Percentiles rank a stretch among this genome's conserved stretches.
Evolutionary conservation across 306 rosid species (phyloP).

Genomic region (Quercus glauca): DNA sequence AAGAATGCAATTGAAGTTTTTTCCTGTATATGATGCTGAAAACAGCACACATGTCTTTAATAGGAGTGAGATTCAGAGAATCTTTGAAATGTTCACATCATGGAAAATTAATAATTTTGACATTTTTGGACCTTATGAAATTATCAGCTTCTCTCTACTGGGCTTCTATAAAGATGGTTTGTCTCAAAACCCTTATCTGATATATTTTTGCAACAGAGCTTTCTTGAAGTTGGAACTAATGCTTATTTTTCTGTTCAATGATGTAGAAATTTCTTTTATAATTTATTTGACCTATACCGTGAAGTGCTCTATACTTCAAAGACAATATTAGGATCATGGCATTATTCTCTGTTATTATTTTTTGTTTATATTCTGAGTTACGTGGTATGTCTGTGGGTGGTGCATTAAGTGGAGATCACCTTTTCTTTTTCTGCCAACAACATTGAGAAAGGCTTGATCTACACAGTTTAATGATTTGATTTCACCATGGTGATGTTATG

Average conservation of each 20-base stretch:
- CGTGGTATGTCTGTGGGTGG: too few species aligned
- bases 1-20: constrained; percentile 62
- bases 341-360: too few species aligned
- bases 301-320: background rate
- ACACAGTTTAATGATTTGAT: too few species aligned
- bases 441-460: too few species aligned
- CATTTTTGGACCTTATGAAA: constrained; percentile 83
- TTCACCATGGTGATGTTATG: background rate
- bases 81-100: constrained; percentile 48
- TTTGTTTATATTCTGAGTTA: constrained; percentile 6
- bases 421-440: too few species aligned
- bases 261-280: constrained; percentile 1
- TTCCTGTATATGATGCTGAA: constrained; percentile 41
- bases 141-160: constrained; percentile 36
- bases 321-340: too few species aligned
- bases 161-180: constrained; percentile 51
- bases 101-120: constrained; percentile 59
- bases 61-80: constrained; percentile 48
- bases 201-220: constrained; percentile 8
- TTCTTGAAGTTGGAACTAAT: background rate
- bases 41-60: constrained; percentile 38
- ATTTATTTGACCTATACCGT: background rate
- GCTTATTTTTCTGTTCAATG: constrained; percentile 9
- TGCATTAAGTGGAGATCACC: too few species aligned
- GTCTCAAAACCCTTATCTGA: constrained; percentile 37